phyloP scores from a whole-genome alignment of 257 asterid genomes.

The Fraxinus anomala region DNA sequence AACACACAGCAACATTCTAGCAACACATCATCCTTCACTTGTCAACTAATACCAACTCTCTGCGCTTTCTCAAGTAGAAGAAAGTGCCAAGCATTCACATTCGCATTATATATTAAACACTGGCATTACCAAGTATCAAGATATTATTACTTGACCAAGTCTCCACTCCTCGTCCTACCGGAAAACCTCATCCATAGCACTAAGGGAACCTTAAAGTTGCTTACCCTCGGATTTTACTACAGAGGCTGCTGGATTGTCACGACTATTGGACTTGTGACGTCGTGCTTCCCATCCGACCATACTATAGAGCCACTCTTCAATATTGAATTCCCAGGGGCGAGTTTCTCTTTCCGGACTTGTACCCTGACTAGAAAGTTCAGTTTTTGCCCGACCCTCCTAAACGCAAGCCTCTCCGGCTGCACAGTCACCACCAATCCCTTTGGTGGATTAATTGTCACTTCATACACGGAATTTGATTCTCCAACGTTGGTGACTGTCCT shows the following conservation, averaged over 20 bases:
- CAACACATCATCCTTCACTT: neutral
- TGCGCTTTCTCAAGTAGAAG: constrained; percentile 25
- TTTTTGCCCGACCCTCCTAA: constrained; percentile 82
- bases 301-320: constrained; percentile 70
- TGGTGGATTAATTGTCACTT: constrained; percentile 50
- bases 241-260: constrained; percentile 83
- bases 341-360: constrained; percentile 50
- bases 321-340: constrained; percentile 63
- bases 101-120: constrained; percentile 20
- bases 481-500: constrained; percentile 81
- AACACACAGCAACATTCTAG: neutral
- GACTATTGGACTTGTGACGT: constrained; percentile 66
- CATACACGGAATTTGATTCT: constrained; percentile 51
- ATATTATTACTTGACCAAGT: neutral
- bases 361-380: constrained; percentile 76
- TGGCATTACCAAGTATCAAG: neutral
- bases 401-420: constrained; percentile 61
- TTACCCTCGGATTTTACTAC: constrained; percentile 3
- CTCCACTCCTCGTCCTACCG: neutral
- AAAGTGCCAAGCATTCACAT: constrained; percentile 16
- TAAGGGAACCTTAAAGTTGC: no score
- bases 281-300: constrained; percentile 85
- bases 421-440: constrained; percentile 59
- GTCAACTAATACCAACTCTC: constrained; percentile 5
- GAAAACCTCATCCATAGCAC: neutral